Percentiles rank a stretch among this genome's conserved stretches.
These are phyloP conservation scores for Zygosaccharomyces rouxii DNA, from an alignment of 805 yeast genomes.

Conservation along the genomic window DNA sequence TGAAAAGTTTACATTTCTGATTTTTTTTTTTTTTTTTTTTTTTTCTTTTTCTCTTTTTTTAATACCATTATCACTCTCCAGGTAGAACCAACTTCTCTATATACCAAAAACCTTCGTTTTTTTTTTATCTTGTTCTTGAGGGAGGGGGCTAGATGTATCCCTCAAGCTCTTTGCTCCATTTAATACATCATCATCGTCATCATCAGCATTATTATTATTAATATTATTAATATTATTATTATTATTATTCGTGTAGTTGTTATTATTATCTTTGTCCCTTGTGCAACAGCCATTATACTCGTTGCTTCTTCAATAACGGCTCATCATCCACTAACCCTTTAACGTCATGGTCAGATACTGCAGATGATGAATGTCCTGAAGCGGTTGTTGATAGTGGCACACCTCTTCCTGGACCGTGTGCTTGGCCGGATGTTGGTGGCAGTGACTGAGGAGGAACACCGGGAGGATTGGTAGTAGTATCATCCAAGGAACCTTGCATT, in stretches of 20 bases:
- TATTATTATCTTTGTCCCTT: neutral
- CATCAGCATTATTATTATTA: too few species aligned
- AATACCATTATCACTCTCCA: neutral
- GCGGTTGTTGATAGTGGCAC: slow-evolving; percentile 9
- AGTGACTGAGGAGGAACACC: slow-evolving; percentile 6
- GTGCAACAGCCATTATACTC: slow-evolving; percentile 6
- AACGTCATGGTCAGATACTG: slow-evolving; percentile 15
- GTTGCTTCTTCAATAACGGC: slow-evolving; percentile 18
- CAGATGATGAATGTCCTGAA: slow-evolving; percentile 12
- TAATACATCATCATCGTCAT: too few species aligned
- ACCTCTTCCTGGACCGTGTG: slow-evolving; percentile 8
- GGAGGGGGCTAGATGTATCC: too few species aligned
- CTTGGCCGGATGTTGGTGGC: slow-evolving; percentile 8
- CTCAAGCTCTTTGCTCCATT: too few species aligned
- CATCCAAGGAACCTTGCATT: slow-evolving; percentile 5
- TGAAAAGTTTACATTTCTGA: neutral
- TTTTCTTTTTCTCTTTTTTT: neutral
- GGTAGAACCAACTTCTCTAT: neutral
- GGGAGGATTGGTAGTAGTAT: neutral
- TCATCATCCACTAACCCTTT: slow-evolving; percentile 16
- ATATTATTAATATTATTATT: too few species aligned
- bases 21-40: neutral
- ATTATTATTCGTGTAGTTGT: neutral
- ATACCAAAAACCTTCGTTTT: neutral
- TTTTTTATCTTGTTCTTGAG: too few species aligned